A percentile compares a stretch with the other conserved stretches of the same genome.
Evolutionary conservation across 495 filamentous ascomycete genomes (phyloP).

Genomic region (Aspergillus heteromorphus): DNA sequence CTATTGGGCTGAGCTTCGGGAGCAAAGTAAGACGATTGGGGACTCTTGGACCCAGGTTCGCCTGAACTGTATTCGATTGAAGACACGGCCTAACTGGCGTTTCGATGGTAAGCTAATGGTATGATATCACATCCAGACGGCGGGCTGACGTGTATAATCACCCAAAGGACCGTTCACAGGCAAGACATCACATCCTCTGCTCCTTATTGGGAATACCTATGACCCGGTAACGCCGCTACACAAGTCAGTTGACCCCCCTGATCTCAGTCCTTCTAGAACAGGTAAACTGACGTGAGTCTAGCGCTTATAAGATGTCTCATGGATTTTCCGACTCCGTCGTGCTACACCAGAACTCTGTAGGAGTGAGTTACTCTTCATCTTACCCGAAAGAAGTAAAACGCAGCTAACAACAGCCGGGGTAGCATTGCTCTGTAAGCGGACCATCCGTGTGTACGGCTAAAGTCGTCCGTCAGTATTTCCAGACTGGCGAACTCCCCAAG

Average conservation of each 20-base stretch:
- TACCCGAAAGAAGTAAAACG: background rate
- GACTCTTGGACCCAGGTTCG: background rate
- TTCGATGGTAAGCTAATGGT: background rate
- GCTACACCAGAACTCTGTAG: background rate
- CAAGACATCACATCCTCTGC: background rate
- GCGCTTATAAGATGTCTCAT: background rate
- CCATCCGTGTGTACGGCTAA: slow-evolving; percentile 45
- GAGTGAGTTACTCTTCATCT: background rate
- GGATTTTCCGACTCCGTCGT: background rate
- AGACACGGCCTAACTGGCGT: background rate
- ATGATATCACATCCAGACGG: background rate
- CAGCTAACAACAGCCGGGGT: background rate
- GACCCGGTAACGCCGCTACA: background rate
- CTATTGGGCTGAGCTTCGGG: background rate
- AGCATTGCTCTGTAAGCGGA: slow-evolving; percentile 44
- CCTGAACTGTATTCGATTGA: background rate
- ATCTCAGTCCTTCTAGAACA: background rate
- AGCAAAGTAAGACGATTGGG: background rate
- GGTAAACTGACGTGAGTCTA: background rate
- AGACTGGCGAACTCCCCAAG: slow-evolving; percentile 39
- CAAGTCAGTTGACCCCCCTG: background rate
- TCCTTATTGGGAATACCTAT: background rate
- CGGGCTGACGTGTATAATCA: background rate
- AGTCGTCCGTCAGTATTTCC: slow-evolving; percentile 42
- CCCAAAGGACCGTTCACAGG: background rate